These are phyloP conservation scores for Hypsizygus ulmarius DNA, from an alignment of 1,284 basidiomycete genomes.

Conservation along the genomic window DNA sequence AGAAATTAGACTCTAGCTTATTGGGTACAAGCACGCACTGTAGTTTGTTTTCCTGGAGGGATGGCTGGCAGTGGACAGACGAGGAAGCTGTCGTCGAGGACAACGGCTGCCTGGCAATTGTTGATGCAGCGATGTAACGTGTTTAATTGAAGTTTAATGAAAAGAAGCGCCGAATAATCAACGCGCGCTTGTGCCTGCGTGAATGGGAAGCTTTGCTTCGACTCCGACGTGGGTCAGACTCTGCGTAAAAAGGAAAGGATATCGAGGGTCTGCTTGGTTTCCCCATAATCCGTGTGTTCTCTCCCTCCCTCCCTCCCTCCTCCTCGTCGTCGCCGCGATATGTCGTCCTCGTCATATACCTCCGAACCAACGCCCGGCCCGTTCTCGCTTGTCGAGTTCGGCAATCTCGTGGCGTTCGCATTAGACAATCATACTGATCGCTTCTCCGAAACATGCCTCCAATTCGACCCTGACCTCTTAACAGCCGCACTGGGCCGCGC, in stretches of 20 bases:
- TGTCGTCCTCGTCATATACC: conserved; percentile 4
- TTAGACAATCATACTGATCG: conserved; percentile 16
- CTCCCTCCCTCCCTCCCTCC: neutral
- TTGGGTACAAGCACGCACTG: too few species aligned
- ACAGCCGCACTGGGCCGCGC: neutral
- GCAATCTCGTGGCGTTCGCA: conserved; percentile 19
- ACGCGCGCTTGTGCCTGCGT: too few species aligned
- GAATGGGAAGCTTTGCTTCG: neutral
- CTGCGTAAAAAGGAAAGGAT: neutral
- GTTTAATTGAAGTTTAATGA: conserved; percentile 8
- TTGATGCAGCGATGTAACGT: neutral
- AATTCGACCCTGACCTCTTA: conserved; percentile 18
- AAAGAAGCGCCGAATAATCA: neutral
- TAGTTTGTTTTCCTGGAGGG: too few species aligned
- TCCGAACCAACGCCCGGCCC: neutral
- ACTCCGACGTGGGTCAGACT: neutral
- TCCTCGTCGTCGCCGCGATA: conserved; percentile 3
- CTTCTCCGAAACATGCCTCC: conserved; percentile 18
- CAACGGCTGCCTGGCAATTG: too few species aligned
- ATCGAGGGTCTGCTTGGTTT: too few species aligned
- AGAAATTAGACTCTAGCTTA: too few species aligned
- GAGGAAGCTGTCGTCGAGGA: too few species aligned
- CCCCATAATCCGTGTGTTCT: neutral
- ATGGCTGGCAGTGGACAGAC: too few species aligned
- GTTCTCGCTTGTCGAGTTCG: conserved; percentile 20